Base-by-base conservation (phyloP, 2,329 filamentous ascomycete genomes). In the Penicillium thymicola region DNA sequence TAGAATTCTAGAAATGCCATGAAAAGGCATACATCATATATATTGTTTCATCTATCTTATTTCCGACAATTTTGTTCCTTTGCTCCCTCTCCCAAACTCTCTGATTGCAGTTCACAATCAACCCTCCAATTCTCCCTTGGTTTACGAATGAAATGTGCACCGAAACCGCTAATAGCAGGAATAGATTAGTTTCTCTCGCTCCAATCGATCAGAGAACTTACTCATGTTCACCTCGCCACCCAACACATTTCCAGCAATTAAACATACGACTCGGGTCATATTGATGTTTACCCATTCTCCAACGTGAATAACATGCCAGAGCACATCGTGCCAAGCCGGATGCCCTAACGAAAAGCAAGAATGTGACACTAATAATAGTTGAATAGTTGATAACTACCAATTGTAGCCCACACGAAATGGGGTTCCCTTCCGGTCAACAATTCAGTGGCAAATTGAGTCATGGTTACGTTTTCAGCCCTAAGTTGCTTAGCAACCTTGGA, bases 241-340 rank as follows among this genome's bases (percentile, higher is more conserved):
- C 57, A 41, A 61, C 59, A 57, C 59, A 59, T 14, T 54, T 59
- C 36, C 34, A 61, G 42, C 57, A 61, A 43, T 58, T 43, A 41
- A 60, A 58, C 16, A 58, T 36, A 36, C 53, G 55, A 21, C 46
- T 52, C n/a, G 68, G 66, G 55, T 72, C 70, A 57, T 66, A 71
- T 16, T 60, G 58, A 8, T 61, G 21, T 59, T 30, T 7, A 28
- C 11, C 58, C 54, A 59, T 30, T 45, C 55, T 13, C 57, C 50
- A 21, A 43, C 32, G 10, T 46, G 30, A 18, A 57, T 51, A 3
- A 45, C 42, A 48, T 58, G 58, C 54, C 21, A 2, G 21, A 2
- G 21, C 21, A 3, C 21, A 21, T 21, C 21, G 21, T 3, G 21
- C 21, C 21, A 21, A 21, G 21, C 21, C 21, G 21, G 21, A 28